These are phyloP conservation scores for Curvularia sp. DNA, from an alignment of 2,329 filamentous ascomycete genomes.

Conservation along the genomic window DNA sequence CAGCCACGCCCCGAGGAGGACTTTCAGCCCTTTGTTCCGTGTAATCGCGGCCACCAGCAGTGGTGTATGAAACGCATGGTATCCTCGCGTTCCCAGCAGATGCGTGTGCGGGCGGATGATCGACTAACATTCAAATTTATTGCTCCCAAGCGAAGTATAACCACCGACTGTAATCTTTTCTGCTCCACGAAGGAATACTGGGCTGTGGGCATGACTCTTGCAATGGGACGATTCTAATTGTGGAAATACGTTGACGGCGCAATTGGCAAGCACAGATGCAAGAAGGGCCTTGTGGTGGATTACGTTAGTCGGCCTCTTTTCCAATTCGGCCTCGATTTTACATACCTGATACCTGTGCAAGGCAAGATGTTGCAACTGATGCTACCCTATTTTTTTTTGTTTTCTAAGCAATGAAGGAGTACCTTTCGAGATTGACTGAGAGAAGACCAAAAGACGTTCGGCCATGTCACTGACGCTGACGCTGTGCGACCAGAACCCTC, in stretches of 20 bases:
- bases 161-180: neutral
- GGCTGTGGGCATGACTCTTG: constrained; percentile 1
- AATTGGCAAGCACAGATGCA: neutral
- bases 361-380: neutral
- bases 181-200: neutral
- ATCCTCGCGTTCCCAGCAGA: constrained; percentile 1
- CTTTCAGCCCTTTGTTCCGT: neutral
- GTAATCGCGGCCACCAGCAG: neutral
- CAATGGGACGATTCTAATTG: neutral
- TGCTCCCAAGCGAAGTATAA: constrained; percentile 2
- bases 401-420: neutral
- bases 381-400: neutral
- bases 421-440: neutral
- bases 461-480: neutral
- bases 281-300: neutral
- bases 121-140: constrained; percentile 7
- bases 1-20: constrained; percentile 1
- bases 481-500: neutral
- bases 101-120: constrained; percentile 19
- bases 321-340: neutral
- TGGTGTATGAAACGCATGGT: neutral
- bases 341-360: neutral
- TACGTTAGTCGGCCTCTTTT: neutral
- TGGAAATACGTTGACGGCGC: neutral
- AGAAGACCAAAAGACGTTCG: neutral